phyloP scores from a whole-genome alignment of 2,329 filamentous ascomycete species.

The Fusarium continuum region DNA sequence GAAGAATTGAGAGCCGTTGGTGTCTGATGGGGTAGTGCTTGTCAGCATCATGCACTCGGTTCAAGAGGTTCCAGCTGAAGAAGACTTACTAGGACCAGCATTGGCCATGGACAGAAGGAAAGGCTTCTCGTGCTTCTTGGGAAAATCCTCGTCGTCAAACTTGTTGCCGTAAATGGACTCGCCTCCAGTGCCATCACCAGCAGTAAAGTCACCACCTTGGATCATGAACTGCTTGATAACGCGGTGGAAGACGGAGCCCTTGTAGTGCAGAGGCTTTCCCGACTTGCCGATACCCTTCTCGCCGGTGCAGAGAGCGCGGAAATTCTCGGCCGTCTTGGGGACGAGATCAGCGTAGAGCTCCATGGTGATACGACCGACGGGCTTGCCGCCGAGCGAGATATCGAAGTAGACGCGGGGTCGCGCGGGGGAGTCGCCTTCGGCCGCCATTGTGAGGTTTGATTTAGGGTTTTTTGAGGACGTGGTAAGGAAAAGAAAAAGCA shows the following conservation, averaged over 20 bases:
- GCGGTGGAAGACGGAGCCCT: conserved; percentile 91
- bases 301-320: conserved; percentile 91
- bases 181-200: conserved; percentile 91
- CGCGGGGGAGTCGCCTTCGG: conserved; percentile 56
- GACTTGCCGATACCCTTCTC: conserved; percentile 87
- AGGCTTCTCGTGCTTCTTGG: conserved; percentile 88
- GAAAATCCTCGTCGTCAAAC: conserved; percentile 97
- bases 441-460: conserved; percentile 49
- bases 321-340: conserved; percentile 96
- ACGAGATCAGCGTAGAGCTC: conserved; percentile 82
- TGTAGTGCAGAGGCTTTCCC: conserved; percentile 91
- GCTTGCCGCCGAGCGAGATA: conserved; percentile 79
- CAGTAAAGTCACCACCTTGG: conserved; percentile 91
- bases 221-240: conserved; percentile 99
- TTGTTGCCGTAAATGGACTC: conserved; percentile 98
- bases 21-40: conserved; percentile 61
- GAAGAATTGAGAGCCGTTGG: conserved; percentile 99
- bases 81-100: conserved; percentile 79
- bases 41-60: conserved; percentile 12
- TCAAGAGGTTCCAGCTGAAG: background rate
- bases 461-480: background rate
- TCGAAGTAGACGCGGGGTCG: conserved; percentile 93
- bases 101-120: conserved; percentile 99
- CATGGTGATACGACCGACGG: conserved; percentile 82
- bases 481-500: background rate